Evolutionary conservation across 2,329 filamentous ascomycete species (phyloP), one percentile per base, ranked within the genome.

Genomic region (Chrysoporthe cubensis): DNA sequence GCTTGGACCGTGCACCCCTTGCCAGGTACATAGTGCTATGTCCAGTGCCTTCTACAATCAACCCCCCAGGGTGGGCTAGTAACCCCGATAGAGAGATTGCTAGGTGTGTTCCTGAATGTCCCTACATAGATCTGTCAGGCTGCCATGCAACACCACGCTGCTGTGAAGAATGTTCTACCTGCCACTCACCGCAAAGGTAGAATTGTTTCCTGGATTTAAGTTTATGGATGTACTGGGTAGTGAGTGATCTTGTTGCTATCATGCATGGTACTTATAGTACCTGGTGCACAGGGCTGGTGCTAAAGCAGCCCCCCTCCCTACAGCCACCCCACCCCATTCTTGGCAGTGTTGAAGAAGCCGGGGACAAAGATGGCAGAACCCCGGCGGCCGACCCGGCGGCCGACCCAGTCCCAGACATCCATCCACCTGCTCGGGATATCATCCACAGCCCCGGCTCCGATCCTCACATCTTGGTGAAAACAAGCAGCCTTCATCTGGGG

Each of bases 1-100:
- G 52, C 62, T 40, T 64, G 62, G 50, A 13, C 62, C 37, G 62
- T 64, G 62, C 62, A 43, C 52, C 42, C 54, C 34, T 37, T 11
- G 54, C 34, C 54, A 50, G 18, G 26, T 13, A 7, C 21, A 54
- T 14, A 6, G 21, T 34, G 32, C 50, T 26, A 26, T 2, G 26
- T 26, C 26, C 26, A 26, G 26, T 26, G 26, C 26, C 26, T 2
- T 26, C 26, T 26, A 32, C 26, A 26, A 26, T 52, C 48, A 52
- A 54, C 26, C 50, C 50, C 50, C 26, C 26, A 16, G 50, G 26
- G 50, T 54, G 21, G 32, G 13, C 26, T 34, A 26, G 26, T 26
- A 26, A 26, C 2, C 26, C 26, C 2, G 26, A 26, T 26, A 26
- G 26, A 26, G 26, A 26, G 26, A 26, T 26, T 26, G 26, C 26